Evolutionary conservation across 805 yeast genomes (phyloP).

Genomic region (Dipodascus albidus): DNA sequence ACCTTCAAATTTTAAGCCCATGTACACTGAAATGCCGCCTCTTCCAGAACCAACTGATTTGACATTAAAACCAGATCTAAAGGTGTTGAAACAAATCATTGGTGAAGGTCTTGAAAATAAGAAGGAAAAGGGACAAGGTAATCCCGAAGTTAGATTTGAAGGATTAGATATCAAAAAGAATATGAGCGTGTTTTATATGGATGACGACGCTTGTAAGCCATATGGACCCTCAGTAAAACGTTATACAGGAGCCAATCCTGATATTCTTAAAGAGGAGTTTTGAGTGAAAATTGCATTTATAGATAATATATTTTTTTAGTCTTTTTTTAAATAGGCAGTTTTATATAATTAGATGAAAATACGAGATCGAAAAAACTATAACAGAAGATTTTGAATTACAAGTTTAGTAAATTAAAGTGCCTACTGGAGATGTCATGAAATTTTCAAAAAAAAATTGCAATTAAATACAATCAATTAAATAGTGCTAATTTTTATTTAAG

Average conservation of each 20-base stretch:
- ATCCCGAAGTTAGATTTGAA: background rate
- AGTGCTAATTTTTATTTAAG: no score
- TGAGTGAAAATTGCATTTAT: background rate
- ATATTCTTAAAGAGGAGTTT: background rate
- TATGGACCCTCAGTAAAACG: background rate
- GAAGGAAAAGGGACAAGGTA: background rate
- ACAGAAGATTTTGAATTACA: background rate
- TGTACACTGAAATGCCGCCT: background rate
- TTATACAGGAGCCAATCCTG: background rate
- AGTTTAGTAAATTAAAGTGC: background rate
- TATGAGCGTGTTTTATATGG: background rate
- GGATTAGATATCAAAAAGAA: background rate
- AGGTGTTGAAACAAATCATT: background rate
- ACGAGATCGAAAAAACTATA: background rate
- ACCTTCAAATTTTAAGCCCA: background rate
- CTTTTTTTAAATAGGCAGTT: no score
- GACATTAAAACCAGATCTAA: background rate
- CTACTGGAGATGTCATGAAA: no score
- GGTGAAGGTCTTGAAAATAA: background rate
- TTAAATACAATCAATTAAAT: no score
- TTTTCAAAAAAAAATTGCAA: no score
- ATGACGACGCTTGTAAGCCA: background rate
- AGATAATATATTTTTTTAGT: no score
- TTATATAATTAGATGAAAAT: no score
- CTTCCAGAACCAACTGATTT: background rate